These are phyloP conservation scores for Chytriomyces sp. DNA, from an alignment of 192 early-diverging fungal species.

Conservation along the genomic window DNA sequence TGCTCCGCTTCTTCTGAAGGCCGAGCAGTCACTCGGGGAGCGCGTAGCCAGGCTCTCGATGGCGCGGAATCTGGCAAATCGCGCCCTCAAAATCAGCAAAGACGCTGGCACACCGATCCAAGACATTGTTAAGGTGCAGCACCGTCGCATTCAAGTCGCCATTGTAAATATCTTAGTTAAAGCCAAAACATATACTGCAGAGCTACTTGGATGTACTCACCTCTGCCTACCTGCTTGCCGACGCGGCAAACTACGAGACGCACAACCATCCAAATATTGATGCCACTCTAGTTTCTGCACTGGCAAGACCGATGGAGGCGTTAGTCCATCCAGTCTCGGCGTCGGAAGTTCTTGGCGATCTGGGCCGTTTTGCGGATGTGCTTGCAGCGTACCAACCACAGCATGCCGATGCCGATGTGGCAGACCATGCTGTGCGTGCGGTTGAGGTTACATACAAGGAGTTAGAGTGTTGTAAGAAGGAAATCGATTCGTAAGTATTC, in stretches of 20 bases:
- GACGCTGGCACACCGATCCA: constrained; percentile 40
- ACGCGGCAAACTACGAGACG: constrained; percentile 50
- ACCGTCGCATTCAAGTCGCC: not conserved
- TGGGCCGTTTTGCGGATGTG: constrained; percentile 31
- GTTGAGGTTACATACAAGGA: constrained; percentile 6
- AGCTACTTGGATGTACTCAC: constrained; percentile 44
- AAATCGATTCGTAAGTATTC: constrained; percentile 8
- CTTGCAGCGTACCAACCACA: constrained; percentile 23
- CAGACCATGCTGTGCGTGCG: not conserved
- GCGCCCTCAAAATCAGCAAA: constrained; percentile 39
- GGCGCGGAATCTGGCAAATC: constrained; percentile 41
- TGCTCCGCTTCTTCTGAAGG: constrained; percentile 36
- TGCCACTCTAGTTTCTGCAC: constrained; percentile 37
- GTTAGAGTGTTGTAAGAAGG: not conserved
- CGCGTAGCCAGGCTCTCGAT: constrained; percentile 49
- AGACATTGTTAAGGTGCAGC: constrained; percentile 41
- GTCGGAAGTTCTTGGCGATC: constrained; percentile 34
- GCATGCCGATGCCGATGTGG: not conserved
- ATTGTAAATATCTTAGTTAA: not conserved
- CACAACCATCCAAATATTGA: constrained; percentile 50
- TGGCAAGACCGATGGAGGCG: constrained; percentile 43
- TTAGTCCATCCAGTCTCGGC: constrained; percentile 42
- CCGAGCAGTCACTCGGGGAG: constrained; percentile 52
- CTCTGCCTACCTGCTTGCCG: constrained; percentile 43
- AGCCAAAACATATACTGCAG: not conserved